Conservation (phyloP, 78 protist species). For the Isochrysis galbana region DNA sequence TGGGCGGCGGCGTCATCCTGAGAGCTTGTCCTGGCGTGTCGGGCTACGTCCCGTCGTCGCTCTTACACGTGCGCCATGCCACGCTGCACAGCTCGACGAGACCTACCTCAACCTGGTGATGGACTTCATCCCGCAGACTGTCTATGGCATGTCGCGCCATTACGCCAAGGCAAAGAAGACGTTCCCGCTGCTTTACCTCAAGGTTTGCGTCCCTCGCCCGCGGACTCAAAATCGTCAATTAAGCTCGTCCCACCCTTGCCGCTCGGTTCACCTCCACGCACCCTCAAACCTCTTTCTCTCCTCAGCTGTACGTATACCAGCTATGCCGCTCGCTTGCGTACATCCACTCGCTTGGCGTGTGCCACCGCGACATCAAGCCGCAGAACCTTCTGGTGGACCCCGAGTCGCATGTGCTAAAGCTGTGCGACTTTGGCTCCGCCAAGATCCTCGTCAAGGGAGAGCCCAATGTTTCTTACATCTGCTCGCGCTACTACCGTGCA, state of each 20-base stretch:
- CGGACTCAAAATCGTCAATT: too few species aligned
- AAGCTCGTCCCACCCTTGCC: too few species aligned
- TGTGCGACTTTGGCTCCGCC: constrained; percentile 98
- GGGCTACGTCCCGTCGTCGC: background rate
- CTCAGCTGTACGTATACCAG: constrained; percentile 85
- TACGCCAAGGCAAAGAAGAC: constrained; percentile 72
- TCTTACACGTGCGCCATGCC: background rate
- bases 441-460: constrained; percentile 89
- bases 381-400: constrained; percentile 90
- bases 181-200: constrained; percentile 84
- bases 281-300: background rate
- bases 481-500: constrained; percentile 99
- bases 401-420: constrained; percentile 79
- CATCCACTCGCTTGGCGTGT: constrained; percentile 75
- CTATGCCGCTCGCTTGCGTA: constrained; percentile 86
- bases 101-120: constrained; percentile 95
- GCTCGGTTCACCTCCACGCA: too few species aligned
- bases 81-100: background rate
- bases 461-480: constrained; percentile 98
- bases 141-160: constrained; percentile 77
- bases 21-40: too few species aligned
- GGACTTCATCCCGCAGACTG: constrained; percentile 97
- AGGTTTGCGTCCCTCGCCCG: constrained; percentile 51
- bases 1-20: too few species aligned
- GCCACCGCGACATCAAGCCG: constrained; percentile 95